phyloP scores from a whole-genome alignment of 2,329 filamentous ascomycete species.

The Tolypocladium cylindrosporum region DNA sequence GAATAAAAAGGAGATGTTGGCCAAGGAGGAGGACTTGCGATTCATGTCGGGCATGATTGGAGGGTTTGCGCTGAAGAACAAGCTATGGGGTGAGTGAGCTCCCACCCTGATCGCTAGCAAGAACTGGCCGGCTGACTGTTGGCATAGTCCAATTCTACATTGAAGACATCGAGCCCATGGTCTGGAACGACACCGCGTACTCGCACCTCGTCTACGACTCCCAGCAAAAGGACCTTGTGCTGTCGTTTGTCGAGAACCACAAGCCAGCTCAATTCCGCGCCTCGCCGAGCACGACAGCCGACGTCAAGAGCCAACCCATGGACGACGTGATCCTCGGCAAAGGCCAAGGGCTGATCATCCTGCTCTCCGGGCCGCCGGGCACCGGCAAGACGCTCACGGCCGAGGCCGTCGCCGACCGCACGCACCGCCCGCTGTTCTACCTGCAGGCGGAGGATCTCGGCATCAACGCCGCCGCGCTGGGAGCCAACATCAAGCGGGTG shows the following conservation, averaged over 20 bases:
- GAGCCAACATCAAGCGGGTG: constrained; percentile 34
- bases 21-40: constrained; percentile 24
- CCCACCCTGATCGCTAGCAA: neutral
- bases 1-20: constrained; percentile 30
- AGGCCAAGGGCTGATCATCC: constrained; percentile 32
- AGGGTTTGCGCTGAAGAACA: constrained; percentile 36
- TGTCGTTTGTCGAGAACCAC: constrained; percentile 38
- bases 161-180: constrained; percentile 29
- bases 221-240: constrained; percentile 34
- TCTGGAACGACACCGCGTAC: constrained; percentile 35
- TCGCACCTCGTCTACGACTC: constrained; percentile 36
- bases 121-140: neutral
- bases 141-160: constrained; percentile 23
- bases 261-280: constrained; percentile 4
- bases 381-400: constrained; percentile 37
- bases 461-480: constrained; percentile 29
- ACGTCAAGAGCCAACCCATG: constrained; percentile 9
- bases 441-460: constrained; percentile 39
- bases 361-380: constrained; percentile 34
- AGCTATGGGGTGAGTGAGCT: constrained; percentile 28
- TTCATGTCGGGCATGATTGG: constrained; percentile 30
- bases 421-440: constrained; percentile 33
- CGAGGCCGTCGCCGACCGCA: constrained; percentile 31
- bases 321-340: constrained; percentile 33
- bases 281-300: neutral